phyloP scores from a whole-genome alignment of 2,329 filamentous ascomycete species.

The Raffaelea albimanens region DNA sequence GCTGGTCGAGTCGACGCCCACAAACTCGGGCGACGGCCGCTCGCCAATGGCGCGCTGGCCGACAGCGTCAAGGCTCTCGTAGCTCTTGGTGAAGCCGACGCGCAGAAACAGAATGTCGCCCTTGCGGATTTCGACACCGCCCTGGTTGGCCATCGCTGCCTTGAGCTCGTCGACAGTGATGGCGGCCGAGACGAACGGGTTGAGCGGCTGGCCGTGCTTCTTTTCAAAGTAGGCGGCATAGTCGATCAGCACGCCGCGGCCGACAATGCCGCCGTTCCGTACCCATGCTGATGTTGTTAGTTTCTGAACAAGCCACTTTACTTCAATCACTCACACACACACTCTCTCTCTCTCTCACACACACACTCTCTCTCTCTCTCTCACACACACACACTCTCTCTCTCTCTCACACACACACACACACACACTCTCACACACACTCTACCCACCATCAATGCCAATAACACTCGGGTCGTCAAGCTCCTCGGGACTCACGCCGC shows the following conservation, averaged over 20 bases:
- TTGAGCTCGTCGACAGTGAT: constrained; percentile 20
- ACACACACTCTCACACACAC: too few relatives aligned
- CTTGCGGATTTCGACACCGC: constrained; percentile 21
- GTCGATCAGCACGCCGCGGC: constrained; percentile 22
- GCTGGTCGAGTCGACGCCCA: constrained; percentile 28
- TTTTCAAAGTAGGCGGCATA: constrained; percentile 15
- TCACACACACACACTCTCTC: too few relatives aligned
- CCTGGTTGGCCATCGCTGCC: constrained; percentile 23
- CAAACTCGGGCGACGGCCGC: constrained; percentile 16
- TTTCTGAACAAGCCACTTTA: too few relatives aligned
- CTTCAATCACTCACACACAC: too few relatives aligned
- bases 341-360: too few relatives aligned
- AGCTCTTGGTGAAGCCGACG: constrained; percentile 23
- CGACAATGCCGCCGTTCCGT: constrained; percentile 33
- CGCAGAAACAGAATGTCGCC: constrained; percentile 31
- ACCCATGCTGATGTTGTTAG: constrained; percentile 10
- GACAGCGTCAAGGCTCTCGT: constrained; percentile 15
- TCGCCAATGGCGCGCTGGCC: constrained; percentile 21
- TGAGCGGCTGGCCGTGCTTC: constrained; percentile 5
- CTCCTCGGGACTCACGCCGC: constrained; percentile 4
- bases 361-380: too few relatives aligned
- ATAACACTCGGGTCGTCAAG: constrained; percentile 6
- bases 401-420: too few relatives aligned
- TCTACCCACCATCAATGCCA: constrained; percentile 8
- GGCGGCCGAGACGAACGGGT: constrained; percentile 9